A percentile compares a stretch with the other conserved stretches of the same genome.
Evolutionary conservation across 1,284 basidiomycete species (phyloP).

Genomic region (Rhizoctonia solani): DNA sequence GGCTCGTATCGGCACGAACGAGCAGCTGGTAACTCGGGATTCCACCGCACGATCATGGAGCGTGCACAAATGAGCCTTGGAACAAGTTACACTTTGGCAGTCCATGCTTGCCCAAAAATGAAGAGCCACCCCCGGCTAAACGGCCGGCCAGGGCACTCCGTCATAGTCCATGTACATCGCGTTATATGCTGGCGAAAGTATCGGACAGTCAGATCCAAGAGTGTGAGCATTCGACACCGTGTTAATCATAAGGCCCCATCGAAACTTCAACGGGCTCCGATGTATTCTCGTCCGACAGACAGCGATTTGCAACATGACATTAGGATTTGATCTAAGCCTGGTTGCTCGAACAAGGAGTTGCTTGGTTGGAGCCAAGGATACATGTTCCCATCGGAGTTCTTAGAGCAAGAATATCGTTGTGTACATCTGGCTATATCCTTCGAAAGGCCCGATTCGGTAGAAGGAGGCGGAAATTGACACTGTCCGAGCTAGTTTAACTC

Average conservation of each 20-base stretch:
- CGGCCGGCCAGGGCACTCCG: too few relatives aligned
- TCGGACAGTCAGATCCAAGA: neutral
- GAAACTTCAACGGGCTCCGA: neutral
- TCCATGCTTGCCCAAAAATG: too few relatives aligned
- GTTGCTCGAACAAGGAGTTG: constrained; percentile 15
- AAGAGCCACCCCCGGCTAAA: neutral
- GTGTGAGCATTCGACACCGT: too few relatives aligned
- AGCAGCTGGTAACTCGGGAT: too few relatives aligned
- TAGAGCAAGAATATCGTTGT: neutral
- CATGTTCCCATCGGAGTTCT: neutral
- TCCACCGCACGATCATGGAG: too few relatives aligned
- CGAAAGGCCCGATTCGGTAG: too few relatives aligned
- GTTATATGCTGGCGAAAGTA: neutral
- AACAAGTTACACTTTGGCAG: too few relatives aligned
- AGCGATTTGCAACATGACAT: constrained; percentile 11
- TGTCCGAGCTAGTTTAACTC: too few relatives aligned
- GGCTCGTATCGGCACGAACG: too few relatives aligned
- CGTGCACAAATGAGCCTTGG: too few relatives aligned
- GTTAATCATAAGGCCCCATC: neutral
- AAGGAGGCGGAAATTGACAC: too few relatives aligned
- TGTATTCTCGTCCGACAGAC: constrained; percentile 18
- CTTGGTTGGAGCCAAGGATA: neutral
- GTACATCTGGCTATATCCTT: neutral
- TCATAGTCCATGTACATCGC: neutral
- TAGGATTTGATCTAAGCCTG: constrained; percentile 17